Evolutionary conservation across 805 yeast genomes (phyloP), one percentile per base, ranked within the genome.

Genomic region (Candida sonorensis): DNA sequence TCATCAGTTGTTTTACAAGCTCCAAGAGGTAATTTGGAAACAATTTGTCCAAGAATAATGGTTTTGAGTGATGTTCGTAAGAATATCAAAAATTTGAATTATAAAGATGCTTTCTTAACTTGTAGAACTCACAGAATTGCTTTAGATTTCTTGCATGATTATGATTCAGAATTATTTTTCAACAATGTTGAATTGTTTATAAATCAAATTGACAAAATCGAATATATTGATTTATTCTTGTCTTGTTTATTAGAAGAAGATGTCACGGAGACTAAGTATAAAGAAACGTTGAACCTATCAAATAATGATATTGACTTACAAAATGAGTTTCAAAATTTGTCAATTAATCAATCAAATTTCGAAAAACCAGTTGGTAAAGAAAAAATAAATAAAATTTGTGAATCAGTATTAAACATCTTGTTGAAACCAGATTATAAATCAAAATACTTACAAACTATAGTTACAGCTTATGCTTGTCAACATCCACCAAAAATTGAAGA

Each of bases 11-110:
- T 85, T 4, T 64, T 92, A 33, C 96, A 92, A 56, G 96, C 96
- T 4, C 94, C 94, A 37, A 73, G 99, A 54, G 99, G 99, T 40
- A 92, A 92, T 50, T 62, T 92, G 44, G 99, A 92, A 57, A 87
- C 97, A 0, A 82, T 92, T 13, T 79, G 76, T 49, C 98, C 99
- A 10, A 71, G 98, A 55, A 82, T 92, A 28, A 77, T 92, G 81
- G 94, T 90, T 3, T 62, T 92, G 24, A 71, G 83, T 10, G 92
- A 81, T 15, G 94, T 92, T 17, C 72, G 98, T 43, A 65, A 69
- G 21, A 68, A 69, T 43, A 85, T 92, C 39, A 64, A 69, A 21
- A 59, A 64, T 1, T 64, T 59, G 36, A 62, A 74, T 22, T 92
- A 81, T 48, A 63, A 60, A 29, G 67, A 66, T n/a, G 98, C 98